A percentile compares a stretch with the other conserved stretches of the same genome.
Evolutionary conservation across 495 filamentous ascomycete species (phyloP).

Genomic region (Trypethelium eluteriae): DNA sequence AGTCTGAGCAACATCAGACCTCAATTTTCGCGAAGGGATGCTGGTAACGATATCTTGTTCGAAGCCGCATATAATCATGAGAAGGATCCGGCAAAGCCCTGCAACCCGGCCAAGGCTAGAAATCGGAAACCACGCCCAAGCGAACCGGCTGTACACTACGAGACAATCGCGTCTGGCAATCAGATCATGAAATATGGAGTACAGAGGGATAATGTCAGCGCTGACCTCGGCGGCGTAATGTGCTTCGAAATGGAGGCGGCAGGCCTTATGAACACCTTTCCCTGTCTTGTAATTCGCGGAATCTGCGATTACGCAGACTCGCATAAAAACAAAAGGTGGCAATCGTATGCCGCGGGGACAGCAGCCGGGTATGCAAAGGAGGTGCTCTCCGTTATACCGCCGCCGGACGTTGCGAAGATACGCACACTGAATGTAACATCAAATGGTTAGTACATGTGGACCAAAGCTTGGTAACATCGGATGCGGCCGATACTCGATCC

Average conservation of each 20-base stretch:
- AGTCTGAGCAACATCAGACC: not conserved
- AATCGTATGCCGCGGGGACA: constrained; percentile 19
- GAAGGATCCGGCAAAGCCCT: too few species aligned
- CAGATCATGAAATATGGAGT: constrained; percentile 30
- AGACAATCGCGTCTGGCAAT: constrained; percentile 38
- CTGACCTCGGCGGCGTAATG: constrained; percentile 13
- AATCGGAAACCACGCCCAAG: not conserved
- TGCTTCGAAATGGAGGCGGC: constrained; percentile 29
- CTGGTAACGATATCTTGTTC: not conserved
- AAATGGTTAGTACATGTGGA: not conserved
- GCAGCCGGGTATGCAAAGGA: not conserved
- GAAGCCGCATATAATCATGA: not conserved
- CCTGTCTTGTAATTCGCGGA: constrained; percentile 28
- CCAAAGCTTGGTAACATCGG: too few species aligned
- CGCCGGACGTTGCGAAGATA: not conserved
- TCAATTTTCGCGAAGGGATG: not conserved
- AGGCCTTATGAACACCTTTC: constrained; percentile 12
- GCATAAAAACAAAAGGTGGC: constrained; percentile 25
- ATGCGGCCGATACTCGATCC: too few species aligned
- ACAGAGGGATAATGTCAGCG: constrained; percentile 16
- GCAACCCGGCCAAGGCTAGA: not conserved
- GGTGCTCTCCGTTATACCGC: not conserved
- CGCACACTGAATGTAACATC: not conserved
- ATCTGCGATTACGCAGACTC: constrained; percentile 30
- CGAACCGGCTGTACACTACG: constrained; percentile 30